Base-by-base conservation (phyloP, 1,139 yeast species). In the Hyphopichia pseudoburtonii region DNA sequence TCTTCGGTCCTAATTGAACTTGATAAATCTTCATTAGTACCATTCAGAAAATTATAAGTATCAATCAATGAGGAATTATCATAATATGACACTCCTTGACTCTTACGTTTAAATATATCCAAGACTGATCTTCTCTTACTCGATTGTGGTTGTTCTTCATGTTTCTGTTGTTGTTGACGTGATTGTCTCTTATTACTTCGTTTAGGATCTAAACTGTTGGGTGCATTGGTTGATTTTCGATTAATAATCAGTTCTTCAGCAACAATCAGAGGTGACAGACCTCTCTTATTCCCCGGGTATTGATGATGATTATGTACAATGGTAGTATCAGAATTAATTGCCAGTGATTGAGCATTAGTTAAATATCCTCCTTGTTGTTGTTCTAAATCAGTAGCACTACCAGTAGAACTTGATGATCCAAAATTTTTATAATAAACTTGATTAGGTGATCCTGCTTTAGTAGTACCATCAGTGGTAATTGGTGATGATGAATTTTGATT, bases 1-100 rank as follows among this genome's bases (percentile, higher is more conserved):
- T 74, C 80, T 44, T 74, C 80, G 0, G 80, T 74, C 25, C 57
- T 56, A 5, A 70, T 46, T 10, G 45, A 38, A 16, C 30, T 49
- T 27, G 43, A 33, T 22, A 43, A 31, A 27, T 45, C 50, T 11
- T 41, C 46, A 5, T 32, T 28, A 15, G 37, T 46, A 27, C 38
- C 50, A 35, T 42, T 45, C 10, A 45, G 35, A 17, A 40, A 34
- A 34, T 57, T 50, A 46, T 64, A 65, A 5, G 56, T 50, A 30
- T 65, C 69, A 28, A 61, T 59, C 35, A 64, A 51, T 5, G 68
- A 62, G 23, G 51, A 52, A 38, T 54, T 61, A 38, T 64, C 68
- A 42, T 57, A 58, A 34, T 48, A 52, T 8, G 43, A 44, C 4
- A 16, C 28, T 17, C 38, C 48, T 30, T 58, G 50, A 18, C 57